Conservation (phyloP, 179 eudicot genomes). For the Spinacia oleracea region DNA sequence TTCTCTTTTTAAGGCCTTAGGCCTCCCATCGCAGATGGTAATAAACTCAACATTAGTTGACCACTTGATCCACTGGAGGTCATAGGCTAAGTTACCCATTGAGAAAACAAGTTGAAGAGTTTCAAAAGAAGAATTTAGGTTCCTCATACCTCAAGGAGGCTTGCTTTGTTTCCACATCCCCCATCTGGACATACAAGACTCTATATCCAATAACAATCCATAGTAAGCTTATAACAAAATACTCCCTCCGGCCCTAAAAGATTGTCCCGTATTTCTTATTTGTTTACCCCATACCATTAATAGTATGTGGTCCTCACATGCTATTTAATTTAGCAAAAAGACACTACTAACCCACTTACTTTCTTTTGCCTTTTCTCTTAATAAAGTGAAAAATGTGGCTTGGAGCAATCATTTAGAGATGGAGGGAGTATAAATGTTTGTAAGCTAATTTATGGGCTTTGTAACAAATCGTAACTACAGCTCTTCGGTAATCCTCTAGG, state of each 20-base stretch:
- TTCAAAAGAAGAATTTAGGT: background rate
- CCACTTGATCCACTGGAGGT: too few relatives aligned
- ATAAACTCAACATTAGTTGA: background rate
- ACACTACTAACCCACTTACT: too few relatives aligned
- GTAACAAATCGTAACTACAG: background rate
- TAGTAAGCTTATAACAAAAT: background rate
- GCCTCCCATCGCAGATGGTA: background rate
- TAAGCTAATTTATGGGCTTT: background rate
- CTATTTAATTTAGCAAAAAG: too few relatives aligned
- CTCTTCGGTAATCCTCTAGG: background rate
- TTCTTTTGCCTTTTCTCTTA: too few relatives aligned
- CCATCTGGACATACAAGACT: background rate
- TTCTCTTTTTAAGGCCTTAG: background rate
- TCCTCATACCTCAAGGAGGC: background rate
- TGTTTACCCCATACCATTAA: too few relatives aligned
- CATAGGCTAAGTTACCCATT: background rate
- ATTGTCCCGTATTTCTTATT: too few relatives aligned
- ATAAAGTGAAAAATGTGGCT: too few relatives aligned
- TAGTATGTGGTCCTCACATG: too few relatives aligned
- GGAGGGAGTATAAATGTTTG: too few relatives aligned
- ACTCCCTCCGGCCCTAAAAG: too few relatives aligned
- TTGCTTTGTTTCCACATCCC: background rate
- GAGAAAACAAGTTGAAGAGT: background rate
- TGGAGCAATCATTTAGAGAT: too few relatives aligned
- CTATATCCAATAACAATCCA: background rate